Conservation (phyloP, 2,329 filamentous ascomycete species). For the Colletotrichum paranaense region DNA sequence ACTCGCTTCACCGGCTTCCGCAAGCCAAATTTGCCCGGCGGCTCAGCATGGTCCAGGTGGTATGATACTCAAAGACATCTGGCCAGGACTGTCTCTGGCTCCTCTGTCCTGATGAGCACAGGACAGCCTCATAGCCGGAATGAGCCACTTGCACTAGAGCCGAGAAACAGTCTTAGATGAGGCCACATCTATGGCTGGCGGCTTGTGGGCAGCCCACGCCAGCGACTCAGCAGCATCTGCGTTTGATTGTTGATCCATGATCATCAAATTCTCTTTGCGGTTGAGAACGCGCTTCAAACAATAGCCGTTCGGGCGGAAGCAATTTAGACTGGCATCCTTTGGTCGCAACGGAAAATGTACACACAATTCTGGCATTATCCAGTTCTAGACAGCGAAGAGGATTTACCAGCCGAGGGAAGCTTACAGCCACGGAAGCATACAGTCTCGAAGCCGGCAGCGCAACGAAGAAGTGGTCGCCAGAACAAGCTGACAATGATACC, state of each 20-base stretch:
- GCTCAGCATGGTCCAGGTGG: neutral
- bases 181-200: neutral
- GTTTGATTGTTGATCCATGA: neutral
- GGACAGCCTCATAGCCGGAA: neutral
- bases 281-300: neutral
- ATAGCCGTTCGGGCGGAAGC: neutral
- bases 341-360: neutral
- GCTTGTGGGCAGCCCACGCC: neutral
- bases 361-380: neutral
- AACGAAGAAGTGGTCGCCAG: neutral
- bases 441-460: too few relatives aligned
- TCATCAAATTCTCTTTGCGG: neutral
- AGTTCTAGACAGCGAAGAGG: neutral
- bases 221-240: neutral
- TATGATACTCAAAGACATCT: constrained; percentile 1
- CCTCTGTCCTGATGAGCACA: neutral
- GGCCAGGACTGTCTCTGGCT: neutral
- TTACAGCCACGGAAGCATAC: neutral
- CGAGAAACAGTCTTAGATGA: neutral
- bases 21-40: neutral
- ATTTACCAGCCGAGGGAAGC: neutral
- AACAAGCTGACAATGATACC: constrained; percentile 5
- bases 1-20: neutral
- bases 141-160: neutral
- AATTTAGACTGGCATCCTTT: neutral